phyloP scores from a whole-genome alignment of 2,329 filamentous ascomycete species.

The Venturia asperata region DNA sequence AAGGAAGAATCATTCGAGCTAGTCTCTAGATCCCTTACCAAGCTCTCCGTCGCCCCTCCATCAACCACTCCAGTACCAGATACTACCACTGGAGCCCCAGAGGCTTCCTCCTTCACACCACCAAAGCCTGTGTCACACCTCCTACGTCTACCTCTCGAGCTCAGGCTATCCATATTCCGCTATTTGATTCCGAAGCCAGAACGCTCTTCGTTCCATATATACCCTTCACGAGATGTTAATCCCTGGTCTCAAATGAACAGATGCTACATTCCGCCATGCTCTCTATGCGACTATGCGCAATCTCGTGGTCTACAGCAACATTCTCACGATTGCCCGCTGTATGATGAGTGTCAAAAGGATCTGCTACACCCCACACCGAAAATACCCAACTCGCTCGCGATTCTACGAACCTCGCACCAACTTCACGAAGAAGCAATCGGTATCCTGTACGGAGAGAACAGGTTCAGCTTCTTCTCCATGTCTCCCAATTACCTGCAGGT shows the following conservation, averaged over 20 bases:
- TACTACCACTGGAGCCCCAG: background rate
- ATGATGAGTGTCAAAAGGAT: background rate
- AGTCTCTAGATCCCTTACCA: background rate
- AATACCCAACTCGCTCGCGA: conserved; percentile 25
- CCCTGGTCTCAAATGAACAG: conserved; percentile 20
- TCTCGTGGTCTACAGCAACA: conserved; percentile 27
- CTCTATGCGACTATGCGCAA: conserved; percentile 43
- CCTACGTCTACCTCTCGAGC: conserved; percentile 34
- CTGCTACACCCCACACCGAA: background rate
- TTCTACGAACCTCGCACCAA: conserved; percentile 32
- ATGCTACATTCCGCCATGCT: conserved; percentile 28
- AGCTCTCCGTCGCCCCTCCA: background rate
- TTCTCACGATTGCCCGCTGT: background rate
- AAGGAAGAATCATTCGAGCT: background rate
- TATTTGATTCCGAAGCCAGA: conserved; percentile 30
- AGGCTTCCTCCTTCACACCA: background rate
- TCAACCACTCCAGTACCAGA: background rate
- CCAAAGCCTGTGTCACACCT: conserved; percentile 25
- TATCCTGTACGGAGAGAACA: conserved; percentile 34
- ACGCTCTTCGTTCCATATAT: conserved; percentile 24
- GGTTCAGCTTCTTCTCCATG: conserved; percentile 32
- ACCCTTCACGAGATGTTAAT: background rate
- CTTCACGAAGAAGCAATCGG: conserved; percentile 35
- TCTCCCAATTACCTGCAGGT: conserved; percentile 35
- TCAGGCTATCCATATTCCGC: conserved; percentile 33